phyloP scores from a whole-genome alignment of 2,329 filamentous ascomycete species.

The Penicillium sp. region DNA sequence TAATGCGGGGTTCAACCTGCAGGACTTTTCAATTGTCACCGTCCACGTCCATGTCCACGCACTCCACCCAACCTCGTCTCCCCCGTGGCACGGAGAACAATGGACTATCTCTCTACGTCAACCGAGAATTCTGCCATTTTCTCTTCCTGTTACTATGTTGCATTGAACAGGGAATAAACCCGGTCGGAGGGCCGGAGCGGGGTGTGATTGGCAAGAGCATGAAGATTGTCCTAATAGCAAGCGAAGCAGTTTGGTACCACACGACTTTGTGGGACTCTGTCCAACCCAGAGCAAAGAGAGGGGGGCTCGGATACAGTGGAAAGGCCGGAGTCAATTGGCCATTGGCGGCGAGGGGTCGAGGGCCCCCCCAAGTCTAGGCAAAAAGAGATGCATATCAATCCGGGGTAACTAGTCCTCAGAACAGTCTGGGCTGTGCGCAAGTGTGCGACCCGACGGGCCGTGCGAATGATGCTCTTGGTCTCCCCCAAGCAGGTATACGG shows the following conservation, averaged over 20 bases:
- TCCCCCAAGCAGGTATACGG: background rate
- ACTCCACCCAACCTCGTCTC: too few species aligned
- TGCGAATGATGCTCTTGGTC: slow-evolving; percentile 4
- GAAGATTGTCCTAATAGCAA: background rate
- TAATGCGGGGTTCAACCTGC: background rate
- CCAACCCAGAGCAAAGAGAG: background rate
- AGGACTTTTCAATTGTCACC: background rate
- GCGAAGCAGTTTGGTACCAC: background rate
- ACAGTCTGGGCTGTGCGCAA: slow-evolving; percentile 7
- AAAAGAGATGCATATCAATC: slow-evolving; percentile 8
- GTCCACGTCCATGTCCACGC: background rate
- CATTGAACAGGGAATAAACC: slow-evolving; percentile 1
- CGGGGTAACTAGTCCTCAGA: slow-evolving; percentile 6
- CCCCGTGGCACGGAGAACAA: background rate
- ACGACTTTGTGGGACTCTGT: background rate
- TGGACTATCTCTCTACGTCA: background rate
- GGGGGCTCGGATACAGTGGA: background rate
- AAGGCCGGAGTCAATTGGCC: background rate
- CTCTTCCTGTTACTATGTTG: background rate
- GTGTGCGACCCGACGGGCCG: slow-evolving; percentile 18
- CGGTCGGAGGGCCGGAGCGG: slow-evolving; percentile 18
- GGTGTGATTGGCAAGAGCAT: slow-evolving; percentile 13
- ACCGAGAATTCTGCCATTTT: background rate
- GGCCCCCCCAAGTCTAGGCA: background rate
- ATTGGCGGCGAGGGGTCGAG: background rate